Base-by-base conservation (phyloP, 805 yeast genomes). In the Ogataea polymorpha region DNA sequence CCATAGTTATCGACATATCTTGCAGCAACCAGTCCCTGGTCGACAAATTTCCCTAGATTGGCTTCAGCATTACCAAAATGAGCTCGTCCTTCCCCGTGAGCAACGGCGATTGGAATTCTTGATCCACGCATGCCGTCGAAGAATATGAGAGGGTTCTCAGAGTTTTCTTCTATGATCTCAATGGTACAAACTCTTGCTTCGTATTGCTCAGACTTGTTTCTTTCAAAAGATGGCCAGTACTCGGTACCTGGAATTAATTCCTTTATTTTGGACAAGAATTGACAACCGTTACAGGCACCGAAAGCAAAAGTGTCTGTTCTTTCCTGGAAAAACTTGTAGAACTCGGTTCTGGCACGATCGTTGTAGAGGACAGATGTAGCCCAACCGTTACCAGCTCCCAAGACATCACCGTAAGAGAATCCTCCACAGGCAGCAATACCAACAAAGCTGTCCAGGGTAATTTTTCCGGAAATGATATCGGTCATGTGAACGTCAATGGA, bases 301-400 rank as follows among this genome's bases (percentile, higher is more conserved):
- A 93, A 80, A 4, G 98, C 95, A 71, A 93, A 93, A 0, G 99
- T 93, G 62, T 93, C 95, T 14, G 72, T 70, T 66, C 99, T 82
- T 40, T 79, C 85, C 56, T 81, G 80, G 79, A 93, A 93, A 65
- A 93, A 93, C 36, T 68, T 74, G 50, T 70, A 66, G 63, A 93
- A 93, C 68, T 87, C 90, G 20, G 71, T 57, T 60, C 93, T 80
- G 26, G 91, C 85, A 40, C 67, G 71, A 26, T 79, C 86, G 60
- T 91, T 84, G 75, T 82, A 89, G 51, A 93, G 68, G 8, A 93
- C 96, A 13, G 97, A 87, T 59, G 88, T 89, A 44, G 99, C 99
- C 99, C 99, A 93, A 44, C 99, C 99, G 39, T 91, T 85, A 61
- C 96, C 99, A 25, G 99, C 99, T 53, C 99, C 99, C 45, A 93